phyloP scores from a whole-genome alignment of 306 rosid genomes.

The Quercus rubra region DNA sequence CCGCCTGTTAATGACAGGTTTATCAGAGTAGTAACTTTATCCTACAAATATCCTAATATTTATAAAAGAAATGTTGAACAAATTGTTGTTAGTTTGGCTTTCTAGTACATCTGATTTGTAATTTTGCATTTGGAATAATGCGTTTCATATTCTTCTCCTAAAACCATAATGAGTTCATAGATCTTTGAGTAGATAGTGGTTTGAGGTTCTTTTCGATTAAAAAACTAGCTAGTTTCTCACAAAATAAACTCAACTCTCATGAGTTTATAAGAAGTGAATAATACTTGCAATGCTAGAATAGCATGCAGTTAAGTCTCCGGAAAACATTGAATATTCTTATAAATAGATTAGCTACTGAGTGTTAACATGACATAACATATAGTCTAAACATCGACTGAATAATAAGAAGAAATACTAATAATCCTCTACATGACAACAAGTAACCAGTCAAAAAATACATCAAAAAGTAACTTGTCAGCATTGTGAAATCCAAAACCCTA shows the following conservation, averaged over 20 bases:
- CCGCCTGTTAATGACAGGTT: neutral
- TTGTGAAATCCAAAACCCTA: neutral
- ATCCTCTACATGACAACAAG: neutral
- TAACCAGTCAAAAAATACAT: neutral
- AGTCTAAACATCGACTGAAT: neutral
- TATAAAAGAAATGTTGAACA: neutral
- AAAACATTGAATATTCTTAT: neutral
- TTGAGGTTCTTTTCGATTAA: neutral
- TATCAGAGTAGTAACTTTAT: neutral
- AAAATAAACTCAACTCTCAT: neutral
- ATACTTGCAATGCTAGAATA: neutral
- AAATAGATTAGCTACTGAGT: neutral
- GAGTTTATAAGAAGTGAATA: neutral
- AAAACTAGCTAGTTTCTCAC: neutral
- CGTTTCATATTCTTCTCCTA: neutral
- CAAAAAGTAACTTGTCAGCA: neutral
- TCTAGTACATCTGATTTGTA: neutral
- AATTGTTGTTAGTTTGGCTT: neutral
- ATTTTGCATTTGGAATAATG: neutral
- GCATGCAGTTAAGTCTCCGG: neutral
- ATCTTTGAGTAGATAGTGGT: neutral
- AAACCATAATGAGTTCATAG: neutral
- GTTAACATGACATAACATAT: neutral
- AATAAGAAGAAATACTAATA: neutral
- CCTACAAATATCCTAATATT: neutral